A percentile compares a stretch with the other conserved stretches of the same genome.
Conservation (phyloP, 1,284 basidiomycete genomes). For the Coniferiporia sulphurascens region DNA sequence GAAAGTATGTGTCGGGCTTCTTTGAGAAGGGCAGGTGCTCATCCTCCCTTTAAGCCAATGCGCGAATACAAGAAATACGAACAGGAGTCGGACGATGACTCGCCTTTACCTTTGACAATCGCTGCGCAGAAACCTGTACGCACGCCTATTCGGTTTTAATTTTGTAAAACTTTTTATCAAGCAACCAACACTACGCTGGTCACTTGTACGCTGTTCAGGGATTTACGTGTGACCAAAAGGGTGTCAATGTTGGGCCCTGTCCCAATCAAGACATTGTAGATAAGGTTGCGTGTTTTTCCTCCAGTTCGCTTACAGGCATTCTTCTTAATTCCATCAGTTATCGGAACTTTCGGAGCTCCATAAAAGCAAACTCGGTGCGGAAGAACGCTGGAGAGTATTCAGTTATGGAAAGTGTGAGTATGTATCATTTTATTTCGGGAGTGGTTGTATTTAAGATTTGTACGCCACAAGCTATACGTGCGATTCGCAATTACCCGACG, state of each 20-base stretch:
- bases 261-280: conserved; percentile 65
- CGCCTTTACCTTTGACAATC: not conserved
- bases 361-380: conserved; percentile 47
- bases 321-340: conserved; percentile 40
- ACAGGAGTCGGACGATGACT: not conserved
- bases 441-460: conserved; percentile 2
- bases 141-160: not conserved
- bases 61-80: not conserved
- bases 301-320: not conserved
- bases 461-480: conserved; percentile 45
- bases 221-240: conserved; percentile 56
- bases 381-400: conserved; percentile 59
- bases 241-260: conserved; percentile 29
- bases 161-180: not conserved
- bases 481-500: conserved; percentile 47
- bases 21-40: not conserved
- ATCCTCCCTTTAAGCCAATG: not conserved
- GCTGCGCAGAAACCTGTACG: not conserved
- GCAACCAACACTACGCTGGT: not conserved
- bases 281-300: conserved; percentile 39
- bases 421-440: not conserved
- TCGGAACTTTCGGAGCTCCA: conserved; percentile 58
- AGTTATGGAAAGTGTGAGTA: conserved; percentile 57
- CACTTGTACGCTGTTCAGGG: conserved; percentile 32
- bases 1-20: conserved; percentile 16